These are phyloP conservation scores for Zygoascus sp. DNA, from an alignment of 1,139 yeast genomes.

Conservation along the genomic window DNA sequence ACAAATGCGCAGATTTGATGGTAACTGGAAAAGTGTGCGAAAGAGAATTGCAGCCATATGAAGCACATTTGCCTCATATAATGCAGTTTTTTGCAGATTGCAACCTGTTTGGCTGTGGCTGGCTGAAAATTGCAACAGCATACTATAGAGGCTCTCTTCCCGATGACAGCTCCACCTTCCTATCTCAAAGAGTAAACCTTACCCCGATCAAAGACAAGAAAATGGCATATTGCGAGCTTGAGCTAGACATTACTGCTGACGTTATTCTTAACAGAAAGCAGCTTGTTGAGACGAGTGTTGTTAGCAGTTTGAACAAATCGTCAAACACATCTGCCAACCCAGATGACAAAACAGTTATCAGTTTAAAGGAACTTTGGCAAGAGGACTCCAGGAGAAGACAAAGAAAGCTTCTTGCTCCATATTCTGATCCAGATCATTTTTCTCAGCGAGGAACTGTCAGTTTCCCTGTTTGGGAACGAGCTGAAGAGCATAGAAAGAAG, in stretches of 20 bases:
- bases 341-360: conserved; percentile 44
- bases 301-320: conserved; percentile 46
- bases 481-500: conserved; percentile 12
- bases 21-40: conserved; percentile 45
- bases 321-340: conserved; percentile 19
- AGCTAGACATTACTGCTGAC: conserved; percentile 60
- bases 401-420: conserved; percentile 2
- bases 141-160: conserved; percentile 21
- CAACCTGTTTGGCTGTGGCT: conserved; percentile 79
- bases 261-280: conserved; percentile 52
- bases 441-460: neutral
- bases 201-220: conserved; percentile 39
- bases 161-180: conserved; percentile 9
- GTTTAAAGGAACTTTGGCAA: conserved; percentile 56
- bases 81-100: conserved; percentile 79
- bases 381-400: conserved; percentile 53
- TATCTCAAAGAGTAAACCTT: conserved; percentile 14
- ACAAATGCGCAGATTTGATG: conserved; percentile 57
- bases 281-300: conserved; percentile 46
- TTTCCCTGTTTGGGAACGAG: conserved; percentile 11
- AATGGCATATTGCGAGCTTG: conserved; percentile 59
- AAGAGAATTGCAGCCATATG: conserved; percentile 51
- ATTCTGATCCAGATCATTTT: conserved; percentile 11
- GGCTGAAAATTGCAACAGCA: conserved; percentile 45
- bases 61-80: conserved; percentile 72